Evolutionary conservation across 176 grass and related monocot species (phyloP), one percentile per base, ranked within the genome.

Genomic region (Bonia amplexicaulis): DNA sequence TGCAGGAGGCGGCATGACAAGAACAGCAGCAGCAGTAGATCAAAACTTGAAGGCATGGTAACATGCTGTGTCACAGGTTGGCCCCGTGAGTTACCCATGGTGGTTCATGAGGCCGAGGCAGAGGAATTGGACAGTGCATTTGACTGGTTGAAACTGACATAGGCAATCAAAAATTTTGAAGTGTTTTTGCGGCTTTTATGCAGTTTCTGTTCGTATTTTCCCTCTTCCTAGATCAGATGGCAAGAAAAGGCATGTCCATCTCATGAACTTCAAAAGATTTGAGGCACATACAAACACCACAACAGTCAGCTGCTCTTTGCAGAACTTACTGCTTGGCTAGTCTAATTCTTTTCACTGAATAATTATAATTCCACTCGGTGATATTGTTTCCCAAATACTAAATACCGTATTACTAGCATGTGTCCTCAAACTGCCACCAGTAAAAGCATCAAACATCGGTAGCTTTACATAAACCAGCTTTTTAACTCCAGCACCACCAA

Each of bases 1-100:
- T 88, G 85, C 85, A 81, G 79, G 55, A 33, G 47, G 26, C 9
- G 74, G 9, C 48, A 77, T 26, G 66, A 31, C 3, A 29, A 31
- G 59, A 20, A 23, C 57, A 44, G 33, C 6, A 6, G 6, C 11
- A 26, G 42, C 0, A 26, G 45, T 25, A 20, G 1, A 41, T 0
- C 23, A 27, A 51, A 83, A 27, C 2, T 51, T 64, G 52, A 60
- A 60, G 66, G 10, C 1, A 9, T 12, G 25, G 13, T 26, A 20
- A 48, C 48, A 37, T 78, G 25, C 6, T 25, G 39, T 37, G 25
- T 61, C 9, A 4, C 15, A 11, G 16, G 25, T 70, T 60, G 74
- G 44, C 2, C 9, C 31, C 17, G 22, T 8, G 66, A 58, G 22
- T 16, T 29, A 5, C 19, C 66, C 23, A 20, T 66, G n/a, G 31